phyloP scores from a whole-genome alignment of 1,284 basidiomycete genomes.

The Mycena citricolor region DNA sequence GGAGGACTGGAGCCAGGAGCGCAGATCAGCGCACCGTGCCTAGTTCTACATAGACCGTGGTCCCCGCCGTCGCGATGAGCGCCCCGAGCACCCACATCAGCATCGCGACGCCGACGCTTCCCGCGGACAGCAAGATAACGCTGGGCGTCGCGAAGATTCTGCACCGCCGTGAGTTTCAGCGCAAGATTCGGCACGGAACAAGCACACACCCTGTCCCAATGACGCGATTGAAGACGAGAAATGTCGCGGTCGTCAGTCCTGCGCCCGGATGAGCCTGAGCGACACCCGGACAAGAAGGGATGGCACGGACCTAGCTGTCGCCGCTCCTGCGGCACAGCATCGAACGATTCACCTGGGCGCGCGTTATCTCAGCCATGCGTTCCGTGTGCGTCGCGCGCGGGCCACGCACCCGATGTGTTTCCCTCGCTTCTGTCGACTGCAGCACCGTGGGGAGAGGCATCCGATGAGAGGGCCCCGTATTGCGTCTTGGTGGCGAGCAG shows the following conservation, averaged over 20 bases:
- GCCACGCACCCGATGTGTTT: background rate
- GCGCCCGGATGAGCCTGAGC: too few relatives aligned
- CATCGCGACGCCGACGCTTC: conserved; percentile 62
- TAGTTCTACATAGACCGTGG: conserved; percentile 69
- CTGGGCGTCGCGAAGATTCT: conserved; percentile 75
- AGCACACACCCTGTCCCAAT: conserved; percentile 65
- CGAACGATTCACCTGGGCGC: conserved; percentile 21
- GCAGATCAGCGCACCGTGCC: conserved; percentile 56
- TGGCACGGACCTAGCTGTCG: conserved; percentile 18
- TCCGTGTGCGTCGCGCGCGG: too few relatives aligned
- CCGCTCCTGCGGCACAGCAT: conserved; percentile 19
- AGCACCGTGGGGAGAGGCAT: conserved; percentile 18
- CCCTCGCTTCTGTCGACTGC: conserved; percentile 14
- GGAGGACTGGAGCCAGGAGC: too few relatives aligned
- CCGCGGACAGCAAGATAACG: conserved; percentile 60
- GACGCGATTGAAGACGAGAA: conserved; percentile 74
- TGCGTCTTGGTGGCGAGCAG: conserved; percentile 2
- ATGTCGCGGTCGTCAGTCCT: too few relatives aligned
- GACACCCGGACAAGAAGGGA: too few relatives aligned
- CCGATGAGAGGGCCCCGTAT: conserved; percentile 12
- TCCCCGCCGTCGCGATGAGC: conserved; percentile 58
- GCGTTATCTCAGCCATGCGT: too few relatives aligned
- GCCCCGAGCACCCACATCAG: conserved; percentile 71
- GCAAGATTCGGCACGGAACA: background rate
- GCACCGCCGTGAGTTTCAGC: conserved; percentile 5